A percentile compares a stretch with the other conserved stretches of the same genome.
phyloP scores from a whole-genome alignment of 306 rosid species.

The Prunus campanulata region DNA sequence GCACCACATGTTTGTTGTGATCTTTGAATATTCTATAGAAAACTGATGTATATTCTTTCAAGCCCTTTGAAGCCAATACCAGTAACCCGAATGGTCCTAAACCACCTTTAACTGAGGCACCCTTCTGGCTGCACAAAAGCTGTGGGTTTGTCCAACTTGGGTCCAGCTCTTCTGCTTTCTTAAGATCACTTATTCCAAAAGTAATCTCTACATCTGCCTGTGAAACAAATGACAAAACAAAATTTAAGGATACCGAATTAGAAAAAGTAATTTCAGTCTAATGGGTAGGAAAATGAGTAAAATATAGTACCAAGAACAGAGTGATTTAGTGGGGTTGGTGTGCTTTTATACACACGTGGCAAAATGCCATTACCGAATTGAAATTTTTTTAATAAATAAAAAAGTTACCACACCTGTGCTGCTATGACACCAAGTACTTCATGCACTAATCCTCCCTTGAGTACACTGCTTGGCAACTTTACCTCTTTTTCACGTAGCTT shows the following conservation, averaged over 20 bases:
- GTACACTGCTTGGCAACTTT: constrained; percentile 29
- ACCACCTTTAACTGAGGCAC: constrained; percentile 46
- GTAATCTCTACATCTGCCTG: constrained; percentile 80
- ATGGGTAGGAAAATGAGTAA: too few relatives aligned
- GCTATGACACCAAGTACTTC: constrained; percentile 54
- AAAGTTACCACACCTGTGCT: constrained; percentile 38
- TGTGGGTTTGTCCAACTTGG: constrained; percentile 53
- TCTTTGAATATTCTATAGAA: constrained; percentile 63
- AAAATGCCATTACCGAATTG: background rate
- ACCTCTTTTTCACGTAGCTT: constrained; percentile 45
- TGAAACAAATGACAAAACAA: background rate
- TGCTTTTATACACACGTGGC: background rate
- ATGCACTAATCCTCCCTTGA: constrained; percentile 44
- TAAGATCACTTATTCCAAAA: constrained; percentile 38
- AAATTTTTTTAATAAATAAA: background rate
- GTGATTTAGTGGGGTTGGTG: too few relatives aligned
- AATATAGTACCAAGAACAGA: too few relatives aligned
- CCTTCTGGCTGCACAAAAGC: constrained; percentile 45
- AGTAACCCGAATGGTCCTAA: constrained; percentile 74
- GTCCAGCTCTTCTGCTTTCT: constrained; percentile 45
- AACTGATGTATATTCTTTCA: constrained; percentile 70
- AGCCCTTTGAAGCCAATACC: constrained; percentile 53
- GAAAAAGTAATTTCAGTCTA: background rate
- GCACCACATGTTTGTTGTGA: constrained; percentile 45
- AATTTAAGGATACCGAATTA: background rate